These are phyloP conservation scores for Plantago ovata DNA, from an alignment of 257 asterid species.

Conservation along the genomic window DNA sequence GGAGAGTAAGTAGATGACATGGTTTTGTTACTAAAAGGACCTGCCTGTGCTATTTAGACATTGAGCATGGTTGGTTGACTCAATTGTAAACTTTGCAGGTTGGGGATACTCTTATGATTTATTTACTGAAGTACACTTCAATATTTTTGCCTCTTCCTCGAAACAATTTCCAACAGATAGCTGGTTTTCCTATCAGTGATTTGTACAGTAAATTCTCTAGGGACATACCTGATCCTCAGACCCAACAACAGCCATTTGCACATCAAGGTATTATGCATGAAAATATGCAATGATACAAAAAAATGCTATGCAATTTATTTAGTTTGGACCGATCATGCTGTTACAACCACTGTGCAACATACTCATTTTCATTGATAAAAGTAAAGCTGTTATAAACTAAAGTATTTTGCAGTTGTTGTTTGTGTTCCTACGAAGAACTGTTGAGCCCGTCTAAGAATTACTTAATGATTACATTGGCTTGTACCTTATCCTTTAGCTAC, in stretches of 20 bases:
- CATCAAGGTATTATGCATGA: constrained; percentile 27
- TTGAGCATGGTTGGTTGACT: constrained; percentile 12
- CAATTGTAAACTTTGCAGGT: constrained; percentile 41
- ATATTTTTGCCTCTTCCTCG: constrained; percentile 65
- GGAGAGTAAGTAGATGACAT: constrained; percentile 44
- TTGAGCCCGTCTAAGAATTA: too few species aligned
- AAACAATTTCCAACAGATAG: constrained; percentile 57
- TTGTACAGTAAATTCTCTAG: constrained; percentile 27
- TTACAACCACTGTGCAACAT: neutral
- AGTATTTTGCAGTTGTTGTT: too few species aligned
- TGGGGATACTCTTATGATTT: constrained; percentile 71
- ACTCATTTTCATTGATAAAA: too few species aligned
- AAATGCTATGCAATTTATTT: neutral
- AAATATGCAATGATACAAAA: neutral
- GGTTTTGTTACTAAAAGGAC: constrained; percentile 14
- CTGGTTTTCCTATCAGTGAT: constrained; percentile 63
- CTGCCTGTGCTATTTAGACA: constrained; percentile 3
- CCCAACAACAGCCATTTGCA: constrained; percentile 24
- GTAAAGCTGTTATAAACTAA: too few species aligned
- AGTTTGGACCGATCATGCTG: neutral
- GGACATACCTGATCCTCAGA: constrained; percentile 19
- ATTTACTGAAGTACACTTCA: constrained; percentile 58
- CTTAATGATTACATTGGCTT: constrained; percentile 11
- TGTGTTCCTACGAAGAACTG: too few species aligned
- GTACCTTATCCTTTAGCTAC: constrained; percentile 13